A percentile compares a stretch with the other conserved stretches of the same genome.
phyloP scores from a whole-genome alignment of 2,329 filamentous ascomycete genomes.

The Eurotiales sp. region DNA sequence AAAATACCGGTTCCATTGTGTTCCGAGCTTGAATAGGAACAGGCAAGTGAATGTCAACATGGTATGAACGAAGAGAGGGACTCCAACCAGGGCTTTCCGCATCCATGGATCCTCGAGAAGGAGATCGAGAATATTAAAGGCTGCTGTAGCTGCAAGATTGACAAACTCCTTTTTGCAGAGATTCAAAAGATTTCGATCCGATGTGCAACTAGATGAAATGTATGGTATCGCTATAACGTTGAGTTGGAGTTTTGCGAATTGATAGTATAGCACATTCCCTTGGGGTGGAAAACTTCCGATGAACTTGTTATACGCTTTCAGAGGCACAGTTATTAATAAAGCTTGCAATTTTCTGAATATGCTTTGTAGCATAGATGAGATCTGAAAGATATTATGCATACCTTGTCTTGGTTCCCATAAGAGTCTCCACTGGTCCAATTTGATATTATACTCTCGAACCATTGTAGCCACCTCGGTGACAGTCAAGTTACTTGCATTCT shows the following conservation, averaged over 20 bases:
- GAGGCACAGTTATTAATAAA: too few species aligned
- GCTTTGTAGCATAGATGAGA: not conserved
- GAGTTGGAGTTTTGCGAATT: conserved; percentile 1
- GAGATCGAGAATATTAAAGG: not conserved
- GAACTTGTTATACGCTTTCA: not conserved
- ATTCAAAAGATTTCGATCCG: too few species aligned
- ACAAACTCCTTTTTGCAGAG: not conserved
- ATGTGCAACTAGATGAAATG: not conserved
- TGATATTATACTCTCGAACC: conserved; percentile 1
- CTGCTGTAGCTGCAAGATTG: not conserved
- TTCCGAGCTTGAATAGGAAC: not conserved
- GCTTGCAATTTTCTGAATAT: too few species aligned
- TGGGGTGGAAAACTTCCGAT: not conserved
- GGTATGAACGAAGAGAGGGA: not conserved
- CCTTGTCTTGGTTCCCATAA: not conserved
- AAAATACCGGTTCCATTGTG: not conserved
- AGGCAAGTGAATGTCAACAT: not conserved
- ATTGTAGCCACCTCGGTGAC: not conserved
- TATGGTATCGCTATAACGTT: not conserved
- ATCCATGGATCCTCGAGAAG: not conserved
- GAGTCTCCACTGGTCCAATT: not conserved
- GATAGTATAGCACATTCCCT: not conserved
- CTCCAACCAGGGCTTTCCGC: not conserved
- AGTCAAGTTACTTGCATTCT: not conserved
- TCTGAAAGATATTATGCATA: not conserved